These are phyloP conservation scores for Glutinoglossum americanum DNA, from an alignment of 495 filamentous ascomycete species.

Conservation along the genomic window DNA sequence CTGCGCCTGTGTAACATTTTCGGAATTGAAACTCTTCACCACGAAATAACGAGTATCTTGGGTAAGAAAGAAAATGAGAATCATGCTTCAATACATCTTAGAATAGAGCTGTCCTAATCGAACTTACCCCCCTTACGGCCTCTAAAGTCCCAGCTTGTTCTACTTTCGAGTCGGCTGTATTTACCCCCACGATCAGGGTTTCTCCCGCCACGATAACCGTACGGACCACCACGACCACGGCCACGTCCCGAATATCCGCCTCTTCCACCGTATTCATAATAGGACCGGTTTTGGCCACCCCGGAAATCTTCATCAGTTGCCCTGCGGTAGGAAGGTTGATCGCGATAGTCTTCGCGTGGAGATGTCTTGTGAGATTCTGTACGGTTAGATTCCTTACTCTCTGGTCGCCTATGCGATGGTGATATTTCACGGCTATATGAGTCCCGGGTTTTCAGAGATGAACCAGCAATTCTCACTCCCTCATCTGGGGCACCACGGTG, in stretches of 20 bases:
- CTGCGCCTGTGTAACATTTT: slow-evolving; percentile 18
- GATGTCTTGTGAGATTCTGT: background rate
- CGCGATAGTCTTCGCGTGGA: background rate
- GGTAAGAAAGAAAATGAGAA: background rate
- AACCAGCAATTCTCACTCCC: background rate
- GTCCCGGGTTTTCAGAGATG: background rate
- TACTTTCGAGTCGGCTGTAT: background rate
- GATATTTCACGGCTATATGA: background rate
- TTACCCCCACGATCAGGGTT: background rate
- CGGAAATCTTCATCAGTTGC: background rate
- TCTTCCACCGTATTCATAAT: background rate
- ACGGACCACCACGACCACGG: background rate
- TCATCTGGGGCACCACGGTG: background rate
- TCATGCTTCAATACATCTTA: background rate
- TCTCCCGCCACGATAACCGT: background rate
- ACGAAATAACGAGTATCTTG: slow-evolving; percentile 17
- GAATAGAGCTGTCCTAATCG: background rate
- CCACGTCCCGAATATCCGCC: background rate
- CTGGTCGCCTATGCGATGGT: background rate
- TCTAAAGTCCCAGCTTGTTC: background rate
- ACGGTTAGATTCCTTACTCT: background rate
- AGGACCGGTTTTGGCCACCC: background rate
- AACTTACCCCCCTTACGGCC: background rate
- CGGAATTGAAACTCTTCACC: slow-evolving; percentile 20
- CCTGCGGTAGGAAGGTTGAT: background rate